Evolutionary conservation across 192 early-diverging fungal species (phyloP), one percentile per base, ranked within the genome.

Genomic region (Allomyces arbusculus): DNA sequence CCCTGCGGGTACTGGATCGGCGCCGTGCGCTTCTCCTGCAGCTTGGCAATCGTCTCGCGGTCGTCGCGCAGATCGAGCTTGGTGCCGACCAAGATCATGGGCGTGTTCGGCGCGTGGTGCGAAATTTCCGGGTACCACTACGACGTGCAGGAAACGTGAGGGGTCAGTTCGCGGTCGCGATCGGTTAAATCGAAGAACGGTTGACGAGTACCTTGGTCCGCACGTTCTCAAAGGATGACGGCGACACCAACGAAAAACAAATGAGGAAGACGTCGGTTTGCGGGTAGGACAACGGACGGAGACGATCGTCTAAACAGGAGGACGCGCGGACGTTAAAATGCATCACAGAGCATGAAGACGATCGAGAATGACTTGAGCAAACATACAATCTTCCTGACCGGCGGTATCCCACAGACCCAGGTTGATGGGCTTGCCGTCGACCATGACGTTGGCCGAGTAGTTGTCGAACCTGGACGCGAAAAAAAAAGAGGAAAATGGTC

Each of bases 401-500:
- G 94, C 94, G 4, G 94, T 97, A 82, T 97, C 94, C 92, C 92
- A 97, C 66, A 97, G 83, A 44, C 94, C 94, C 63, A 97, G 77
- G 77, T 91, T 97, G 78, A 97, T 95, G 65, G 92, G 95, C 75
- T 94, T 95, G 68, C 92, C 92, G 75, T 95, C 95, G 7, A 97
- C 92, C 95, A 97, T 97, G 55, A 97, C 91, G 75, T 94, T 95
- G 62, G 92, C 95, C 23, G 91, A 94, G 78, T 97, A 97, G 80
- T 97, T 97, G 79, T 97, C 95, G 72, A 97, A 97, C 24, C 87
- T 89, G 73, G 9, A 43, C 55, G 12, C 22, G 5, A 23, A 63
- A 33, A 44, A 14, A 67, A 20, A 58, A 9, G 26, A 55, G 23
- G 64, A 28, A 62, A 62, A 64, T 20, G 4, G 7, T 40, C 33